A percentile compares a stretch with the other conserved stretches of the same genome.
These are phyloP conservation scores for Elongisporangium undulatum DNA, from an alignment of 352 stramenopile genomes.

Conservation along the genomic window DNA sequence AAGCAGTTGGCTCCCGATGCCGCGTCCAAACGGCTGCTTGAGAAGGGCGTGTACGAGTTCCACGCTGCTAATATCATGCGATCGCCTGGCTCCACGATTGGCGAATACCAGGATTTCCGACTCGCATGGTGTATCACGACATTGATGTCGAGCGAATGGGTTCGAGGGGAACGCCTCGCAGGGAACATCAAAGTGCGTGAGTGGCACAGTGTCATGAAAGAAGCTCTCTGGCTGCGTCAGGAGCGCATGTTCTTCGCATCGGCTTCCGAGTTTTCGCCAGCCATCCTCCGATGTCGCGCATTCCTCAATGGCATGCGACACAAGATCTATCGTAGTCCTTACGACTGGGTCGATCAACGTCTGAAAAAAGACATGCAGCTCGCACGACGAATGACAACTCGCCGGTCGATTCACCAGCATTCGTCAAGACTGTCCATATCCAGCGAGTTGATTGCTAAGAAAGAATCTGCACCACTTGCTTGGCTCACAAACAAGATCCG, in stretches of 20 bases:
- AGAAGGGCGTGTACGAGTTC: slow-evolving; percentile 48
- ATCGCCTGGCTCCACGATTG: slow-evolving; percentile 1
- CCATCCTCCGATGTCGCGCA: slow-evolving; percentile 36
- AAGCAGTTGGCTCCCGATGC: slow-evolving; percentile 33
- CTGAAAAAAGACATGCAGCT: slow-evolving; percentile 2
- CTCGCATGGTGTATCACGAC: slow-evolving; percentile 54
- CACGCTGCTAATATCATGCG: slow-evolving; percentile 16
- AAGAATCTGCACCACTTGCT: neutral
- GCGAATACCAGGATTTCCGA: slow-evolving; percentile 8
- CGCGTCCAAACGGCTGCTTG: slow-evolving; percentile 18
- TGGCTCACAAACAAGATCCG: slow-evolving; percentile 5
- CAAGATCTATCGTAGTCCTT: slow-evolving; percentile 16
- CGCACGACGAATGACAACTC: neutral
- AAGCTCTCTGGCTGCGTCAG: slow-evolving; percentile 62
- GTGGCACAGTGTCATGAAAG: slow-evolving; percentile 50
- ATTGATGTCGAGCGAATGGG: slow-evolving; percentile 51
- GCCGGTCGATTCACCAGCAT: neutral
- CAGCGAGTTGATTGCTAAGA: neutral
- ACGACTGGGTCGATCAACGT: slow-evolving; percentile 20
- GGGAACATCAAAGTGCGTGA: slow-evolving; percentile 33
- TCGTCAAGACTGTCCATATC: neutral
- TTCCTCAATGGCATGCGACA: slow-evolving; percentile 63
- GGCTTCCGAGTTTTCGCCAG: slow-evolving; percentile 33
- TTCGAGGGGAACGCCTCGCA: slow-evolving; percentile 17
- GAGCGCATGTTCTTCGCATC: slow-evolving; percentile 43